Percentiles rank a stretch among this genome's conserved stretches.
phyloP scores from a whole-genome alignment of 345 rosid species.

The Chamaenerion angustifolium region DNA sequence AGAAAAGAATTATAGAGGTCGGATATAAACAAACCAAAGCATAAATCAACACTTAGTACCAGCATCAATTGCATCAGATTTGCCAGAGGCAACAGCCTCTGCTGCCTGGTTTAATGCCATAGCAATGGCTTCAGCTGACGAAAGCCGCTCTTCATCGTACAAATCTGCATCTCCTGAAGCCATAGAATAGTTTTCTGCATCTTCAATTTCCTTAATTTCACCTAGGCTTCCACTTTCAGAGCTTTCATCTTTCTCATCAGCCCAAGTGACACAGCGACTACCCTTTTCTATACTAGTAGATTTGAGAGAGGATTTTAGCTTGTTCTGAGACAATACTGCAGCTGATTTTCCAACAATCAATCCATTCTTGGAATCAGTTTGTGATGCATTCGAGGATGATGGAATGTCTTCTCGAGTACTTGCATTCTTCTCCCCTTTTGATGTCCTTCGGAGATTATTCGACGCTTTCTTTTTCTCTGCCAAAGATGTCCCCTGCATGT shows the following conservation, averaged over 20 bases:
- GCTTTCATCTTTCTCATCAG: conserved; percentile 41
- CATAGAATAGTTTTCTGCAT: conserved; percentile 9
- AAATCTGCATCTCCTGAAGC: conserved; percentile 9
- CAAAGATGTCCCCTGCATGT: conserved; percentile 17
- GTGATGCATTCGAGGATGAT: conserved; percentile 22
- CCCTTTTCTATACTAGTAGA: conserved; percentile 35
- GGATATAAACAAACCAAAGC: conserved; percentile 3
- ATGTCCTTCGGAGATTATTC: conserved; percentile 11
- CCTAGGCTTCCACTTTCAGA: conserved; percentile 30
- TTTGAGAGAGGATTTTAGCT: conserved; percentile 58
- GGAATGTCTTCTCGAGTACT: conserved; percentile 12
- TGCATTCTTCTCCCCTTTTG: conserved; percentile 13
- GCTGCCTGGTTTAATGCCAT: conserved; percentile 64
- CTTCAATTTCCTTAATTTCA: conserved; percentile 32
- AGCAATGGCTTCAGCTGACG: conserved; percentile 77
- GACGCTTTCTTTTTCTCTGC: conserved; percentile 5
- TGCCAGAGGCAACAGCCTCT: conserved; percentile 54
- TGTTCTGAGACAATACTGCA: conserved; percentile 16
- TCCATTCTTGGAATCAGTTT: conserved; percentile 16
- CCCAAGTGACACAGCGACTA: conserved; percentile 67
- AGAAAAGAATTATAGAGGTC: conserved; percentile 9
- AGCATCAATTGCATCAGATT: conserved; percentile 35
- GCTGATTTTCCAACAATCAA: conserved; percentile 13
- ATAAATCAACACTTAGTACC: conserved; percentile 22
- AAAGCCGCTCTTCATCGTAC: conserved; percentile 21